Evolutionary conservation across 2,329 filamentous ascomycete genomes (phyloP), one percentile per base, ranked within the genome.

Genomic region (Epichloe sp.): DNA sequence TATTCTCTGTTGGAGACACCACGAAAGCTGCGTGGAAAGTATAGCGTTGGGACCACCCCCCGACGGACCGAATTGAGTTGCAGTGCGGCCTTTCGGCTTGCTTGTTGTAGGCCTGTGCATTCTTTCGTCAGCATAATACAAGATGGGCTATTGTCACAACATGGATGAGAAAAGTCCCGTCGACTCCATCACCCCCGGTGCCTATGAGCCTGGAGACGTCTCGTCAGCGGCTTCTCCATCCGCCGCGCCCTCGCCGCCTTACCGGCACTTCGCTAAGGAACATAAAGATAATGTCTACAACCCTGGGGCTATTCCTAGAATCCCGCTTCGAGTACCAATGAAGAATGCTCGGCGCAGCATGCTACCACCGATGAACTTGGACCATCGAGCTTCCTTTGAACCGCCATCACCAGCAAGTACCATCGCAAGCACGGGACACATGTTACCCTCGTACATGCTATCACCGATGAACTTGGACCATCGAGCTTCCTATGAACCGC

Each of bases 241-340:
- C 47, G 57, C 55, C 54, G 57, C 63, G 47, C 60, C 62, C 36
- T 59, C 60, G 38, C 63, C 71, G 60, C 10, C 19, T 3, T 23
- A 49, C 6, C 6, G 47, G 4, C 67, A 68, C 19, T 60, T 68
- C 50, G 68, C 71, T 50, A 60, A 60, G 34, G 68, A 71, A 58
- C 61, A 68, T 54, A 63, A 50, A 49, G 8, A 56, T 52, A 19
- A 55, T 53, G 23, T 37, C 19, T 23, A 55, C 54, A 44, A 53
- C 49, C 34, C 56, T 45, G 57, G 57, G 17, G 55, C 56, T 35
- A 44, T 58, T 11, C 60, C 63, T 10, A 55, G 49, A 26, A 55
- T 54, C 36, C 60, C 62, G 14, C 59, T 64, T 4, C 62, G 61
- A 15, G 57, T 65, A 5, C 65, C 62, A 6, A 58, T 56, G 31